Base-by-base conservation (phyloP, 2,329 filamentous ascomycete species). In the Neocatenulostroma microsporum region DNA sequence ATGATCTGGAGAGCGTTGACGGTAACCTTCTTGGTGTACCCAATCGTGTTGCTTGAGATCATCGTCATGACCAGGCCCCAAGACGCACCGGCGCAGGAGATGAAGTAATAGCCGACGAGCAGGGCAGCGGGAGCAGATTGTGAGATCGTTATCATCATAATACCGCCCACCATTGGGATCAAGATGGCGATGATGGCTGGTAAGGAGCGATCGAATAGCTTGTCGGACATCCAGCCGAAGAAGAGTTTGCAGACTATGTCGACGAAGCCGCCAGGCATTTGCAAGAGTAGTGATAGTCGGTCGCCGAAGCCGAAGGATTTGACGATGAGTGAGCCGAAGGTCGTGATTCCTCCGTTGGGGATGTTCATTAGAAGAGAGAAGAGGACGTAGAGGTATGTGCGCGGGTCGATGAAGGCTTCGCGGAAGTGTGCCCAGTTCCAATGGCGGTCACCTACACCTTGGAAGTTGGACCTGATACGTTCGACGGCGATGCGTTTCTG, bases 391-490 rank as follows among this genome's bases (percentile, higher is more conserved):
- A 72, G 70, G 75, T 75, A 78, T 2, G 72, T 71, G 56, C 77
- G 60, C 0, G 74, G 74, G 45, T 79, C 75, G 3, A 63, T 39
- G 5, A 79, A 49, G 0, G 74, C 72, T 46, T 79, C 74, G 12
- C 72, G 65, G 1, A 82, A 64, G 44, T 91, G 84, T 43, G 82
- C 30, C 23, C 25, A 37, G 12, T 37, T 37, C 26, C 30, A 37
- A 17, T 37, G 34, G 29, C 29, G 36, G 39, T 45, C 42, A 21
- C 42, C 42, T 19, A 42, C 78, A 0, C 84, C 84, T 41, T 84
- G 84, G 54, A 85, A 77, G 49, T 89, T 89, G 15, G 76, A 69
- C 0, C 82, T 70, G 5, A 89, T 74, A 0, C 84, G 71, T 45
- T 85, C 83, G 18, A 87, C 65, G 0, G 80, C 81, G 27, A 85